These are phyloP conservation scores for Rhizomucor pusillus DNA, from an alignment of 371 early-diverging fungal species.

Conservation along the genomic window DNA sequence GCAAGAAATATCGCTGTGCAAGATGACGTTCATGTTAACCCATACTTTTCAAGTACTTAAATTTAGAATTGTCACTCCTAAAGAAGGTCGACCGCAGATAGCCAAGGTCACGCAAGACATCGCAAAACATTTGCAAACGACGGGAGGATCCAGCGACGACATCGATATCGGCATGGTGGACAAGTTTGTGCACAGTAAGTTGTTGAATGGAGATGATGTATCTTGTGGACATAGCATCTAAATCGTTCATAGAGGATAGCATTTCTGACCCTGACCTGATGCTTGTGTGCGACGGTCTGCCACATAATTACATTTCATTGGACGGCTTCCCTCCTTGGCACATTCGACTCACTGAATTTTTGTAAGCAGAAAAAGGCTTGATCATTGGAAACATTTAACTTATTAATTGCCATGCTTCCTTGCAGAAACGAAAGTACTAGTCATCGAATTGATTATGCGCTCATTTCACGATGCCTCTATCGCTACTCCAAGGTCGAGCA, in stretches of 20 bases:
- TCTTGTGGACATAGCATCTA: constrained; percentile 2
- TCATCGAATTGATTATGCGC: constrained; percentile 31
- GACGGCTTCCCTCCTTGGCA: constrained; percentile 69
- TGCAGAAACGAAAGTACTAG: constrained; percentile 20
- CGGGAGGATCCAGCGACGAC: constrained; percentile 10
- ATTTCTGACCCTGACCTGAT: constrained; percentile 59
- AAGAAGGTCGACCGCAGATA: constrained; percentile 29
- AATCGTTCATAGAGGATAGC: constrained; percentile 13
- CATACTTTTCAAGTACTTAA: constrained; percentile 23
- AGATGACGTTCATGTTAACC: neutral
- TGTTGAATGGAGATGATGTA: neutral
- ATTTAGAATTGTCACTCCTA: constrained; percentile 32
- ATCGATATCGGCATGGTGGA: constrained; percentile 33
- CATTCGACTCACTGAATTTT: constrained; percentile 57
- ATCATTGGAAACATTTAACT: neutral
- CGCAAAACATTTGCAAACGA: constrained; percentile 4
- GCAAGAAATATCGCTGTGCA: neutral
- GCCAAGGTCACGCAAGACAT: constrained; percentile 26
- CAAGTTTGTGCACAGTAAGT: constrained; percentile 34
- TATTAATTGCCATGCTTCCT: neutral
- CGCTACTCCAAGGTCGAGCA: constrained; percentile 50
- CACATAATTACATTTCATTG: constrained; percentile 51
- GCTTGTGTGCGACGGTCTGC: constrained; percentile 56
- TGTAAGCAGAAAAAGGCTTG: constrained; percentile 35
- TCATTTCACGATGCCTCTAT: constrained; percentile 30